phyloP scores from a whole-genome alignment of 2,329 filamentous ascomycete genomes.

The Aspergillus calidoustus region DNA sequence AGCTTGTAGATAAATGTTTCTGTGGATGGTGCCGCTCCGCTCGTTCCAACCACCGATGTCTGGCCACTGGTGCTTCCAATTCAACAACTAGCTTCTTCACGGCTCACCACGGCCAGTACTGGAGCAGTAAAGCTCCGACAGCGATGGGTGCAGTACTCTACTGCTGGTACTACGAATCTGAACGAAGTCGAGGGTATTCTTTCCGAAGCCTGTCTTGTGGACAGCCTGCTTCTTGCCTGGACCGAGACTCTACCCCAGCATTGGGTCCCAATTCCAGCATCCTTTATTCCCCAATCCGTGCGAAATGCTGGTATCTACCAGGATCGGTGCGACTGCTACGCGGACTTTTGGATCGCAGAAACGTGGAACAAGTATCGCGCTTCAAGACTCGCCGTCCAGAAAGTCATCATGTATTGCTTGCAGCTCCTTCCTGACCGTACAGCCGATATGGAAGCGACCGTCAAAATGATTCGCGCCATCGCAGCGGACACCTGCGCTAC shows the following conservation, averaged over 20 bases:
- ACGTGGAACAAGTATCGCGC: conserved; percentile 39
- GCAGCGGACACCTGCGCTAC: conserved; percentile 34
- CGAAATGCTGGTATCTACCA: conserved; percentile 31
- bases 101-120: conserved; percentile 28
- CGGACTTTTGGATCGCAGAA: conserved; percentile 34
- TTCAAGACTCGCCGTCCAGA: conserved; percentile 32
- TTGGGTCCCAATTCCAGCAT: conserved; percentile 30
- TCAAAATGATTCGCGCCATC: conserved; percentile 21
- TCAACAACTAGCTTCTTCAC: conserved; percentile 22
- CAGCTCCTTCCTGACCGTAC: conserved; percentile 18
- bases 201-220: conserved; percentile 27
- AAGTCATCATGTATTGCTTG: conserved; percentile 34
- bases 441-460: conserved; percentile 11
- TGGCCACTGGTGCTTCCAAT: conserved; percentile 30
- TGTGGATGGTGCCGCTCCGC: conserved; percentile 23
- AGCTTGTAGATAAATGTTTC: conserved; percentile 30
- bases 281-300: conserved; percentile 32
- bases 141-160: conserved; percentile 26
- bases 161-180: conserved; percentile 1
- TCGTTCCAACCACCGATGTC: conserved; percentile 28
- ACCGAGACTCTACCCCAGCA: conserved; percentile 28
- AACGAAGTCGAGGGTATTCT: conserved; percentile 22
- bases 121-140: conserved; percentile 31
- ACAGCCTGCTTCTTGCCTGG: conserved; percentile 31
- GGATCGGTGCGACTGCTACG: conserved; percentile 36